Base-by-base conservation (phyloP, 2,329 filamentous ascomycete genomes). In the Colletotrichum trifolii region DNA sequence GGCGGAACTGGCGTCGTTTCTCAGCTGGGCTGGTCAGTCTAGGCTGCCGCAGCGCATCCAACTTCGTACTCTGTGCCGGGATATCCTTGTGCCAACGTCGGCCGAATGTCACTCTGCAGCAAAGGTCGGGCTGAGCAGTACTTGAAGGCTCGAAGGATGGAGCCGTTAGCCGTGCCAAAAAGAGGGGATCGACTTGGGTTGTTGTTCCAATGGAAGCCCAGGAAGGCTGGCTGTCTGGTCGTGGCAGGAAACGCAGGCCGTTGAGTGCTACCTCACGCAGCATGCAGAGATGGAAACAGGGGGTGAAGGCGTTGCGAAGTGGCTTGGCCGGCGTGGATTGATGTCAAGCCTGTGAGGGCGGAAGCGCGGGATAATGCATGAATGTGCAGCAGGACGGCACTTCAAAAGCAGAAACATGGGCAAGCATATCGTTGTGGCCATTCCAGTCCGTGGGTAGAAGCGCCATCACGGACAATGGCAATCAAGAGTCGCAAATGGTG, bases 51-150 rank as follows among this genome's bases (percentile, higher is more conserved):
- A 17, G 10, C 17, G 17, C 15, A 8, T 46, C 13, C 15, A 15
- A 25, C 40, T 34, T 58, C 17, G 25, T 45, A 35, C 9, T 38
- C 33, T 34, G 40, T 49, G 34, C 58, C 11, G 39, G 56, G 45
- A 38, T 50, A 46, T 45, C 61, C 61, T 45, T 34, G 57, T 39
- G 39, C 8, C 33, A 6, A 33, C 15, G 45, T 38, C 11, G 36
- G 15, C 40, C 9, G n/a, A 6, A 61, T 45, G 50, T 55, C 39
- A 43, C 50, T 65, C 25, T 55, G n/a, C 43, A 64, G 56, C 61
- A 15, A 43, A 45, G 35, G n/a, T 15, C 25, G 42, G 15, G 47
- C 48, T 42, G 42, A 54, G 33, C 36, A 50, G 13, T 64, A 61
- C 50, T 61, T 47, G 45, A 40, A 25, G 4, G 49, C 42, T 33